Percentiles rank a stretch among this genome's conserved stretches.
phyloP scores from a whole-genome alignment of 257 asterid genomes.

The Parsonsia alboflavescens region DNA sequence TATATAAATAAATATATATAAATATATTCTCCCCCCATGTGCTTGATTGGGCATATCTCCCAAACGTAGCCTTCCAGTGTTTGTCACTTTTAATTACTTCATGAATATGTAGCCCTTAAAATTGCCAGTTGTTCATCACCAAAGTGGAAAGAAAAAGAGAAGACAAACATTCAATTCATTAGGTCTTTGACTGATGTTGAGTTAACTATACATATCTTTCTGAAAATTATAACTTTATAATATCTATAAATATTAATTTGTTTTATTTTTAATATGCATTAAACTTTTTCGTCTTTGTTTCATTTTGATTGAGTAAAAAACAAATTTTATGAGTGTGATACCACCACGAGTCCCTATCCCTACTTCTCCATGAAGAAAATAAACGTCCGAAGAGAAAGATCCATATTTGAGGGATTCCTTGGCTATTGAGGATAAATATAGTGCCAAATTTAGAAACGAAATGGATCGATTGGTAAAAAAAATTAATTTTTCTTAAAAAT shows the following conservation, averaged over 20 bases:
- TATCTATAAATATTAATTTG: too few species aligned
- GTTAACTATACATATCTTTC: neutral
- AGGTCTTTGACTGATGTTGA: neutral
- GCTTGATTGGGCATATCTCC: conserved; percentile 30
- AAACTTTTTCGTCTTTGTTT: neutral
- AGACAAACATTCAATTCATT: neutral
- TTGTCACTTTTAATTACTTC: conserved; percentile 17
- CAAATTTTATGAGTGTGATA: neutral
- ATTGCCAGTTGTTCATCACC: conserved; percentile 35
- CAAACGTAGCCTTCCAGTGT: conserved; percentile 16
- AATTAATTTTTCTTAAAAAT: too few species aligned
- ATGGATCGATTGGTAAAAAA: neutral
- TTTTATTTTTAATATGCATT: neutral
- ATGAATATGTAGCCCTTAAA: conserved; percentile 14
- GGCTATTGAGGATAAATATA: neutral
- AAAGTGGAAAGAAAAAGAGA: conserved; percentile 5
- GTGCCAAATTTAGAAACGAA: too few species aligned
- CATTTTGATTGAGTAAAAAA: neutral
- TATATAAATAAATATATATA: too few species aligned
- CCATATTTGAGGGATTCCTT: neutral
- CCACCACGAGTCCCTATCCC: neutral
- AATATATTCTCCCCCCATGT: conserved; percentile 31
- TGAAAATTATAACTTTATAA: too few species aligned
- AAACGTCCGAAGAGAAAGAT: neutral
- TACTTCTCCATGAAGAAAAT: neutral